Conservation (phyloP, 768 basidiomycete genomes). For the Russula olivacea region DNA sequence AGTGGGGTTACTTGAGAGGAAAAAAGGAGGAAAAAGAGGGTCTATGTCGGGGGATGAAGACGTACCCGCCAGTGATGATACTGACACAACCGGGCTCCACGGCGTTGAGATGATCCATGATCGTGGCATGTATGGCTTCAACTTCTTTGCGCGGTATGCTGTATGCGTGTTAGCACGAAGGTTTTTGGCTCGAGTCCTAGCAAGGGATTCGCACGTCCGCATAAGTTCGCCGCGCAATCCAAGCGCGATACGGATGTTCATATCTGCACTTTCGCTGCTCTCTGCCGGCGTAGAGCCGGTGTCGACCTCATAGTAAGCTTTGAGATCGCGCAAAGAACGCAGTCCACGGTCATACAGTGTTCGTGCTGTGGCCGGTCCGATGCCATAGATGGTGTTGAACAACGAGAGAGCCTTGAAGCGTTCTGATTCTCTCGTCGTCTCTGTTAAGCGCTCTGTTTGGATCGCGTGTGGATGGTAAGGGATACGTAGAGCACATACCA, state of each 20-base stretch:
- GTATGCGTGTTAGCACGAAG: neutral
- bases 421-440: constrained; percentile 38
- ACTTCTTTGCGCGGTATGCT: constrained; percentile 75
- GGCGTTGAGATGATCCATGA: constrained; percentile 59
- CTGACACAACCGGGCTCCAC: constrained; percentile 63
- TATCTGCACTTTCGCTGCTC: constrained; percentile 20
- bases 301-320: constrained; percentile 53
- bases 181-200: neutral
- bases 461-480: neutral
- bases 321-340: constrained; percentile 63
- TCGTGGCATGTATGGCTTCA: constrained; percentile 62
- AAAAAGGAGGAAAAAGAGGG: neutral
- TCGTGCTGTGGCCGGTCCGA: constrained; percentile 66
- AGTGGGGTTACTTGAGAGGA: neutral
- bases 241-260: constrained; percentile 49
- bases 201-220: constrained; percentile 34
- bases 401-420: constrained; percentile 52
- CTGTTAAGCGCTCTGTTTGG: constrained; percentile 33
- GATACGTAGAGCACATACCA: constrained; percentile 32
- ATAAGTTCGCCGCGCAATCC: constrained; percentile 53
- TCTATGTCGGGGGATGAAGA: neutral
- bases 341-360: constrained; percentile 59
- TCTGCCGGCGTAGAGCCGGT: constrained; percentile 25
- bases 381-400: constrained; percentile 64
- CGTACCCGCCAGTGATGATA: constrained; percentile 77